phyloP scores from a whole-genome alignment of 2,329 filamentous ascomycete genomes.

The Herpomyces periplanetae region DNA sequence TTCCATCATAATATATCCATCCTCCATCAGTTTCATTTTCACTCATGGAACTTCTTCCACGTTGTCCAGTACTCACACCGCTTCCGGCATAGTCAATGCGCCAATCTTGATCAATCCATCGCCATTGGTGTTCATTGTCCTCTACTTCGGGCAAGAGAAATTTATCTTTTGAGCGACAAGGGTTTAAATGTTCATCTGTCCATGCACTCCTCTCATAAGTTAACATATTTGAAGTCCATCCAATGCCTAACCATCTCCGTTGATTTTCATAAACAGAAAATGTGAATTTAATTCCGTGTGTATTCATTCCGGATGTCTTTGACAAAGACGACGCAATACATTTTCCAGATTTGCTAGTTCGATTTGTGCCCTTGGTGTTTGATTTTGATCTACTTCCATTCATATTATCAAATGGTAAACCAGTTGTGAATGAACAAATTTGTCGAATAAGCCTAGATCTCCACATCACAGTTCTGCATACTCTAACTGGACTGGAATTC shows the following conservation, averaged over 20 bases:
- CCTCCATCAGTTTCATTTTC: slow-evolving; percentile 19
- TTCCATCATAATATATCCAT: slow-evolving; percentile 95
- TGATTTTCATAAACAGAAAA: slow-evolving; percentile 94
- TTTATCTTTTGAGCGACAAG: slow-evolving; percentile 29
- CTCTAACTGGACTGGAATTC: slow-evolving; percentile 54
- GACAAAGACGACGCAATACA: slow-evolving; percentile 11
- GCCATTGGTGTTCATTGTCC: slow-evolving; percentile 20
- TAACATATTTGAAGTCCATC: slow-evolving; percentile 70
- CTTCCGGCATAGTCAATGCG: slow-evolving; percentile 31
- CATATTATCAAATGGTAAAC: slow-evolving; percentile 24
- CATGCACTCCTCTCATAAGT: slow-evolving; percentile 60
- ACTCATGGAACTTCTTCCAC: slow-evolving; percentile 5
- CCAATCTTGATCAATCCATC: slow-evolving; percentile 65
- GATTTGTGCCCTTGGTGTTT: slow-evolving; percentile 5
- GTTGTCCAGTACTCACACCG: slow-evolving; percentile 14
- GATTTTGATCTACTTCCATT: slow-evolving; percentile 6
- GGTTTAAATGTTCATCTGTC: slow-evolving; percentile 80
- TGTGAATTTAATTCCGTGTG: slow-evolving; percentile 44
- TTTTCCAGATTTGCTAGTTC: slow-evolving; percentile 10
- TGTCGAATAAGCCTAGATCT: slow-evolving; percentile 34
- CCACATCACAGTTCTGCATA: slow-evolving; percentile 62
- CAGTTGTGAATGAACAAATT: slow-evolving; percentile 30
- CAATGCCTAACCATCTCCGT: slow-evolving; percentile 63
- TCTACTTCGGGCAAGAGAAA: slow-evolving; percentile 27
- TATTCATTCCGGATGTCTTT: slow-evolving; percentile 8